Evolutionary conservation across 495 filamentous ascomycete genomes (phyloP), one percentile per base, ranked within the genome.

Genomic region (Neurospora hispaniola): DNA sequence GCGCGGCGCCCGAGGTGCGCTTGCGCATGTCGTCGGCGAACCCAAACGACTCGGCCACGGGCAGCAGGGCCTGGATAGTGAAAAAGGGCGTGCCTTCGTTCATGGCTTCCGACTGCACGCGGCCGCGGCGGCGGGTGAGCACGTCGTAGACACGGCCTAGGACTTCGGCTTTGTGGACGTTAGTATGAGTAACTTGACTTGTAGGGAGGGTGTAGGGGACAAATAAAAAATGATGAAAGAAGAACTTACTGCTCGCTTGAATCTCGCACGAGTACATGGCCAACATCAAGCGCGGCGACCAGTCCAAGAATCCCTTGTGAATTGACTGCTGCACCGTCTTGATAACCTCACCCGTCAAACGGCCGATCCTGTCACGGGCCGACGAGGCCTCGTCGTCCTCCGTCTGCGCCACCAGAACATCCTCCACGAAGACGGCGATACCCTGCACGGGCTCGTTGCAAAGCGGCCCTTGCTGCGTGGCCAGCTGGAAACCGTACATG

Each of bases 201-300:
- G 74, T 71, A 31, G 16, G n/a, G 7, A 23, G n/a, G 4, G 9
- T 48, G 62, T 71, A 42, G 71, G 42, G 70, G 48, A 42, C 0
- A 14, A 31, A n/a, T n/a, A n/a, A 40, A 16, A 40, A 59, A n/a
- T 27, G 62, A 12, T 5, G n/a, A 31, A 20, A 62, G 72, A 9
- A 69, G 16, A 66, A 83, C 89, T 77, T 87, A 95, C 92, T 93
- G 46, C 92, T 93, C 70, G 95, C 93, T 86, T 98, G 96, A 76
- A 99, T 98, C 78, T 98, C 95, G 80, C 93, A 95, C 71, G 90
- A 93, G 84, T 99, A 99, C 93, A 98, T 98, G n/a, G 96, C 94
- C 69, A 98, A 89, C 85, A 98, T 87, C 40, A 99, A 86, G 2
- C 96, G 89, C 1, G 96, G 94, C 72, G 91, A 94, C 95, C 95